These are phyloP conservation scores for Loxodes magnus DNA, from an alignment of 73 alveolate species.

Conservation along the genomic window DNA sequence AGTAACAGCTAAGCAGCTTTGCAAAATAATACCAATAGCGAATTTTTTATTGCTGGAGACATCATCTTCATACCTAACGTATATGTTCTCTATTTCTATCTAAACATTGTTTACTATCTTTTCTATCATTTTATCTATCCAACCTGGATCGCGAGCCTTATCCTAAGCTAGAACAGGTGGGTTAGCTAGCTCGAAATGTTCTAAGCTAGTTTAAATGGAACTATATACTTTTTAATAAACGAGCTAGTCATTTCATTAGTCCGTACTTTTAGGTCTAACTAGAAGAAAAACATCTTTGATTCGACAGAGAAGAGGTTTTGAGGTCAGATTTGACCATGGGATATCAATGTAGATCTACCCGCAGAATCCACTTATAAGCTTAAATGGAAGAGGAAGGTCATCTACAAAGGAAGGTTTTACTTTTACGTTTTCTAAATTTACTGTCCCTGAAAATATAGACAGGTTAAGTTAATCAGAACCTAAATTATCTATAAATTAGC, in stretches of 20 bases:
- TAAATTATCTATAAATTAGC: conserved; percentile 32
- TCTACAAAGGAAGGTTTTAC: conserved; percentile 24
- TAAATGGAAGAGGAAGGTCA: conserved; percentile 35
- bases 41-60: conserved; percentile 10
- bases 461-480: conserved; percentile 29
- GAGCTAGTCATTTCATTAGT: conserved; percentile 30
- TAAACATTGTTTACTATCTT: conserved; percentile 25
- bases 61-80: conserved; percentile 30
- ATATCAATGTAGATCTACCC: conserved; percentile 34
- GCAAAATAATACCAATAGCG: conserved; percentile 16
- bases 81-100: conserved; percentile 17
- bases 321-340: conserved; percentile 18
- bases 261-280: conserved; percentile 19
- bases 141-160: conserved; percentile 30
- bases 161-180: background rate
- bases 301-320: conserved; percentile 23
- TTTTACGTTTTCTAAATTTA: conserved; percentile 19
- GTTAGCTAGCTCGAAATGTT: conserved; percentile 4
- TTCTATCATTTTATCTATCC: conserved; percentile 18
- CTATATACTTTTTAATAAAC: background rate
- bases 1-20: conserved; percentile 13
- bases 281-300: conserved; percentile 27
- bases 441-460: conserved; percentile 27
- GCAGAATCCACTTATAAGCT: conserved; percentile 26
- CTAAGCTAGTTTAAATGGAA: background rate